Evolutionary conservation across 176 grass and related monocot genomes (phyloP), one percentile per base, ranked within the genome.

Genomic region (Panicum miliaceum): DNA sequence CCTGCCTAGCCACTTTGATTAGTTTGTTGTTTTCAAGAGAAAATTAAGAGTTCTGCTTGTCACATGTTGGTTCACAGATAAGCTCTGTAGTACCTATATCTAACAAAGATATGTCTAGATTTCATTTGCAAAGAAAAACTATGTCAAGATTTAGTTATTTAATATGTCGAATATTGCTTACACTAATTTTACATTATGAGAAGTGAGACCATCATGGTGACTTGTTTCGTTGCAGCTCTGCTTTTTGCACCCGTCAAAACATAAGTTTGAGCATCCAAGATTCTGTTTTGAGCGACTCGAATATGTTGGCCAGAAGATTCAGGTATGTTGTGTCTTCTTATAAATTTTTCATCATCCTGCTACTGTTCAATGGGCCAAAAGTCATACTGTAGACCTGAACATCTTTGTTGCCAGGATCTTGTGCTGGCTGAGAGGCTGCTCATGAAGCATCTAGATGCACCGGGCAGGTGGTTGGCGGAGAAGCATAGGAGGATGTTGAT

Each of bases 261-360:
- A 99, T 70, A 99, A 99, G 64, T 96, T 96, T 82, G 96, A 99
- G 88, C 96, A 99, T 85, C 96, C 96, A 65, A 92, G 96, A 88
- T 99, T 99, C 84, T 99, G 96, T 83, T 94, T 90, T 20, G 96
- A 99, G 80, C 87, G 96, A 4, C 86, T 99, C 65, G 96, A 99
- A 72, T 99, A 96, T 63, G 91, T 94, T 29, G 96, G 96, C 10
- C 96, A 99, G 82, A 99, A 99, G 78, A 94, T 99, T 87, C 96
- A 99, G 96, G 96, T 99, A 78, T 70, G 35, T 23, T 68, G 22
- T 45, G 43, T 71, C 86, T 66, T 66, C 22, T 67, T 42, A 46
- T 56, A 37, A 46, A 35, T 1, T 82, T 78, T 78, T 69, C 27
- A 59, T 35, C 38, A n/a, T 73, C n/a, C 41, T 7, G 12, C 35